These are phyloP conservation scores for Ceratocystis papillata DNA, from an alignment of 2,329 filamentous ascomycete species.

Conservation along the genomic window DNA sequence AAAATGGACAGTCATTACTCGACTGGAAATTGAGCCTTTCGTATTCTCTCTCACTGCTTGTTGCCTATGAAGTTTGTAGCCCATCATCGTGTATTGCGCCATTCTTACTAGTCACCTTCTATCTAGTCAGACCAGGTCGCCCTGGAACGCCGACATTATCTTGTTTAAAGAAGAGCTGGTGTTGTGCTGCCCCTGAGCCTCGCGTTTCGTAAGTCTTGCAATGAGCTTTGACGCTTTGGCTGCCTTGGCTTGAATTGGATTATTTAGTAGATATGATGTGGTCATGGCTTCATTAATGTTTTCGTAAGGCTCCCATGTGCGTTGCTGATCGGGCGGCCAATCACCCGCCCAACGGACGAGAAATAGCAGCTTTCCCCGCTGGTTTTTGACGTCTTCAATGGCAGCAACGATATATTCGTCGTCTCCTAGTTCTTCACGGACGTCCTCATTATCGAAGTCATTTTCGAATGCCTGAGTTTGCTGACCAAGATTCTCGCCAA, in stretches of 20 bases:
- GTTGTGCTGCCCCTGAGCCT: neutral
- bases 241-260: conserved; percentile 8
- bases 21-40: conserved; percentile 1
- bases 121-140: neutral
- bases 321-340: conserved; percentile 47
- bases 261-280: conserved; percentile 2
- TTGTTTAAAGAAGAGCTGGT: neutral
- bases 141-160: conserved; percentile 15
- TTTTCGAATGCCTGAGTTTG: neutral
- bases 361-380: conserved; percentile 38
- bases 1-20: neutral
- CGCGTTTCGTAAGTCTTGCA: neutral
- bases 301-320: conserved; percentile 47
- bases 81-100: neutral
- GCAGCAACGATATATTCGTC: conserved; percentile 34
- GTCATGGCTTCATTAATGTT: conserved; percentile 33
- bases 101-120: neutral
- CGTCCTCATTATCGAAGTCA: neutral
- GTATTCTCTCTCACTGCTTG: neutral
- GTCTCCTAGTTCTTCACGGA: conserved; percentile 15
- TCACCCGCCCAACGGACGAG: conserved; percentile 47
- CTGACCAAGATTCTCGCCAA: too few species aligned
- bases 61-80: neutral
- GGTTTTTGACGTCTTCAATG: conserved; percentile 36
- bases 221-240: neutral